Conservation (phyloP, 2,329 filamentous ascomycete species). For the Xylariales sp. region DNA sequence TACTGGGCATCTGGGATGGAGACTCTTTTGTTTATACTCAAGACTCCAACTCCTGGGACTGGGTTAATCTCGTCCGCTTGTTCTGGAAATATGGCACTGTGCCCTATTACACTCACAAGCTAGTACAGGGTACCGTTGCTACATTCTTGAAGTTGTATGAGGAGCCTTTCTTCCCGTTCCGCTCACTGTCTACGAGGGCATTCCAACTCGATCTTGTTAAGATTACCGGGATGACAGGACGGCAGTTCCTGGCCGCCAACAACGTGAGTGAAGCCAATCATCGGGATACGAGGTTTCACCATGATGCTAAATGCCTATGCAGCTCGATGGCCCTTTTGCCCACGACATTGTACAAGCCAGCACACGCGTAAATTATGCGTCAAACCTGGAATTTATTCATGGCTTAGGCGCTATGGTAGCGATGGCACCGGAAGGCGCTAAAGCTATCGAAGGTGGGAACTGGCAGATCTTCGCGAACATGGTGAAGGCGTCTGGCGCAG, state of each 20-base stretch:
- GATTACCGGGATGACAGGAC: slow-evolving; percentile 77
- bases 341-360: slow-evolving; percentile 89
- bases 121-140: slow-evolving; percentile 77
- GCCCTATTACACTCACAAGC: slow-evolving; percentile 76
- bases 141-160: slow-evolving; percentile 86
- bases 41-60: slow-evolving; percentile 68
- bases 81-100: slow-evolving; percentile 87
- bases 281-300: neutral
- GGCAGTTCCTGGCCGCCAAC: slow-evolving; percentile 76
- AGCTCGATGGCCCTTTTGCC: slow-evolving; percentile 74
- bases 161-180: slow-evolving; percentile 84
- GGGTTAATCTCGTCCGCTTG: slow-evolving; percentile 84
- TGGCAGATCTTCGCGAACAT: slow-evolving; percentile 94
- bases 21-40: slow-evolving; percentile 76
- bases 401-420: slow-evolving; percentile 89
- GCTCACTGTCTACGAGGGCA: slow-evolving; percentile 75
- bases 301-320: slow-evolving; percentile 16
- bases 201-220: slow-evolving; percentile 74
- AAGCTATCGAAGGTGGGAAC: slow-evolving; percentile 85
- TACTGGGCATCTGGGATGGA: slow-evolving; percentile 88
- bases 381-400: slow-evolving; percentile 87
- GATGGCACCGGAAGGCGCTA: slow-evolving; percentile 87
- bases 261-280: slow-evolving; percentile 54
- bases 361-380: slow-evolving; percentile 94
- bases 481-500: slow-evolving; percentile 72